Base-by-base conservation (phyloP, 176 grass and related monocot species). In the Areca catechu region DNA sequence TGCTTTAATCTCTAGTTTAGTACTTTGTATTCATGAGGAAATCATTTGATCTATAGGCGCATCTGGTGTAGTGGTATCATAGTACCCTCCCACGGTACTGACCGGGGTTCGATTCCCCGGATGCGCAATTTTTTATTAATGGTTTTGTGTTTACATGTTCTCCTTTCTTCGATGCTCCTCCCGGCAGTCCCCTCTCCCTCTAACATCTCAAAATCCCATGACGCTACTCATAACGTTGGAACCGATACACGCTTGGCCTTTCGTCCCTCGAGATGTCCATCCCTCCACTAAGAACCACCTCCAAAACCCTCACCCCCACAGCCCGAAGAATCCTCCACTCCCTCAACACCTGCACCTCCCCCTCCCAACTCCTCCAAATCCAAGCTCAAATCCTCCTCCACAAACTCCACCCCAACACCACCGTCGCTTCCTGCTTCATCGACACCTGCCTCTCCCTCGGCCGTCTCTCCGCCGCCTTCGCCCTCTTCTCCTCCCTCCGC, bases 61-160 rank as follows among this genome's bases (percentile, higher is more conserved):
- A 90, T 95, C 86, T 96, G 80, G 83, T 90, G 77, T 87, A 84
- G 86, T 82, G 74, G 83, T 87, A 90, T 87, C 83, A 96, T 95
- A 84, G 91, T 87, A 87, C 91, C 80, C 83, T 90, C 83, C 86
- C 86, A 90, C 91, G 86, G 80, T 90, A 84, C 77, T 90, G 86
- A 95, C 91, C 83, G 22, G 86, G 71, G 77, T 86, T 86, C 76
- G 82, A 86, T 95, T 95, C 79, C 82, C 82, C 37, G 82, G 74
- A 95, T 86, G 85, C 71, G 85, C 85, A 95, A 10, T 43, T 43
- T 43, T 3, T 43, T 9, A 10, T 12, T 7, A 5, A 0, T 43
- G 1, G 1, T 12, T 43, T 43, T 14, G 27, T 1, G 5, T 29
- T 29, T 6, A 29, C 5, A 29, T 29, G 5, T 6, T 43, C 10